Base-by-base conservation (phyloP, 306 rosid species). In the Hylodesmum podocarpum region DNA sequence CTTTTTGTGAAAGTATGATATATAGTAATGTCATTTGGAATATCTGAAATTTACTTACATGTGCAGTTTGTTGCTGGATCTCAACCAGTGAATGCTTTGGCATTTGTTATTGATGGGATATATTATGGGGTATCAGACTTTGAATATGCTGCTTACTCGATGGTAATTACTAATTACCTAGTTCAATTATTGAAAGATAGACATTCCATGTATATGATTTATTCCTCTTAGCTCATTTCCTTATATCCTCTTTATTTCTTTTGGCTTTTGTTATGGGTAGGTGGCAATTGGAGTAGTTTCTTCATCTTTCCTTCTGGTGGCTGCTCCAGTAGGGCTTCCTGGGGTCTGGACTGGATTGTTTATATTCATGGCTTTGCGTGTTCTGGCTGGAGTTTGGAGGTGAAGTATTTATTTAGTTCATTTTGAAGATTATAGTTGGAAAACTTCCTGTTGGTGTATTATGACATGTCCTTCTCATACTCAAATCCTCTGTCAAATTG, bases 101-200 rank as follows among this genome's bases (percentile, higher is more conserved):
- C 98, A 51, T 96, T 96, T 82, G 98, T 96, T 81, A 78, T 92
- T 40, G 99, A 96, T 50, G 98, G 99, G 50, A 90, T 95, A 67
- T 95, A 92, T 78, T 92, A 92, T 53, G 98, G 99, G 75, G 97
- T 91, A 54, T 92, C 99, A 46, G 99, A 95, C 91, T 95, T 85
- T 39, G 92, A 77, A 83, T 95, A 83, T 41, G 97, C 99, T 65
- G 93, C 96, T 29, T 96, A 96, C 90, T 92, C 99, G 4, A 92
- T 85, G 98, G 99, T 96, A 85, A 39, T 53, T 67, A 46, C 74
- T 96, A 85, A 39, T 53, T 67, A 46, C 74, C 64, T 19, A 7
- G 33, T 76, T 66, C 72, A 80, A 7, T 57, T 19, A 62, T 50
- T 76, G 66, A 44, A 51, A 39, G 33, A 49, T 73, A 43, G 66